These are phyloP conservation scores for Rhazya stricta DNA, from an alignment of 257 asterid genomes.

Conservation along the genomic window DNA sequence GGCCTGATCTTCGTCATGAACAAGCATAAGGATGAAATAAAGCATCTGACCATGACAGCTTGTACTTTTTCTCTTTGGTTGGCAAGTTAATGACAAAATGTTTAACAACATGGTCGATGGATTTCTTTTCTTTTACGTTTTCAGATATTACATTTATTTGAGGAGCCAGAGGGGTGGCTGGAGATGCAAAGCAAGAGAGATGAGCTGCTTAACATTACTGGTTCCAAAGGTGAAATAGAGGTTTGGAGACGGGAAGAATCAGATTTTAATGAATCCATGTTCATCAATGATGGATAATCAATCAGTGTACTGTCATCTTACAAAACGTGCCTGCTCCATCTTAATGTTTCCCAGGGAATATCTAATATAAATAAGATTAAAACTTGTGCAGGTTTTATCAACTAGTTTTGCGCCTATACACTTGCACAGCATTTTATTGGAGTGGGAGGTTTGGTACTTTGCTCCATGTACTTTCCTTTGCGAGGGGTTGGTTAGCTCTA, in stretches of 20 bases:
- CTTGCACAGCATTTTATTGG: not conserved
- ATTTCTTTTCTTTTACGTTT: constrained; percentile 11
- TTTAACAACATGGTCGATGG: not conserved
- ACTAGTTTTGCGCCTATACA: not conserved
- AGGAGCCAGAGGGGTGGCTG: constrained; percentile 47
- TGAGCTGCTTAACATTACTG: constrained; percentile 28
- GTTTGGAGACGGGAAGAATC: constrained; percentile 24
- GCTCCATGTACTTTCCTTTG: no score
- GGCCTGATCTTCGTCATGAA: not conserved
- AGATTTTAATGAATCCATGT: constrained; percentile 20
- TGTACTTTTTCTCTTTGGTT: not conserved
- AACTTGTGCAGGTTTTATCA: not conserved
- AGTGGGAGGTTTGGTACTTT: no score
- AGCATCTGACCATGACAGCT: not conserved
- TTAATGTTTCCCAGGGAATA: not conserved
- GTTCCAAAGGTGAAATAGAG: constrained; percentile 29
- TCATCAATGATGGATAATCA: constrained; percentile 24
- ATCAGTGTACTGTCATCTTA: not conserved
- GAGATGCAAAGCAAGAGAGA: constrained; percentile 45
- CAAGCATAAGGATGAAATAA: not conserved
- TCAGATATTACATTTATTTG: constrained; percentile 54
- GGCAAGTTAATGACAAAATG: not conserved
- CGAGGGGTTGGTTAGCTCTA: not conserved
- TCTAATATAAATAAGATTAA: not conserved
- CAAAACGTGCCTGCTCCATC: not conserved